Conservation (phyloP, 352 stramenopile species). For the Phytophthora capsici region DNA sequence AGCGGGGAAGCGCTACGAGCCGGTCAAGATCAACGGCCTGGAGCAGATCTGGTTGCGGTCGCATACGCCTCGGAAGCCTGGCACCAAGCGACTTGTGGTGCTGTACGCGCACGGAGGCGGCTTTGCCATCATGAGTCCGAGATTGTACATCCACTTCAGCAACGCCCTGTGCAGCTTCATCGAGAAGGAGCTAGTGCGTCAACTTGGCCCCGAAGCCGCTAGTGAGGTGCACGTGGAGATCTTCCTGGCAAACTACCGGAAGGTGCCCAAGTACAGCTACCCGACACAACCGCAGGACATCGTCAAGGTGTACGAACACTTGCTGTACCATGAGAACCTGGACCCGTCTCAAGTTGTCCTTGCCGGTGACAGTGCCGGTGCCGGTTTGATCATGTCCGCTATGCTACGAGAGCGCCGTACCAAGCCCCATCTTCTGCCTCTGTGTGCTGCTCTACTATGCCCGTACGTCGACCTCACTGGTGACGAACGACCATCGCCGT, state of each 20-base stretch:
- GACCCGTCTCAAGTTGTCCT: constrained; percentile 48
- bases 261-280: constrained; percentile 54
- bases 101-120: constrained; percentile 56
- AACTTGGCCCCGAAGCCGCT: constrained; percentile 5
- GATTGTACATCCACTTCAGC: constrained; percentile 50
- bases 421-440: constrained; percentile 27
- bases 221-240: constrained; percentile 42
- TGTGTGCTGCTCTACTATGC: constrained; percentile 42
- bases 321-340: constrained; percentile 42
- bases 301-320: constrained; percentile 49
- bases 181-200: constrained; percentile 29
- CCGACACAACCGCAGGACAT: constrained; percentile 46
- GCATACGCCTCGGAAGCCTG: constrained; percentile 3
- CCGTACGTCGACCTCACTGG: constrained; percentile 42
- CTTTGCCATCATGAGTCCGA: constrained; percentile 47
- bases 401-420: constrained; percentile 43
- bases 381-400: constrained; percentile 46
- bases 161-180: constrained; percentile 35
- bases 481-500: constrained; percentile 25
- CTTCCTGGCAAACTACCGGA: constrained; percentile 59
- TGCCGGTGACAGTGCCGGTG: constrained; percentile 52
- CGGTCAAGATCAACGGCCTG: constrained; percentile 35
- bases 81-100: constrained; percentile 31
- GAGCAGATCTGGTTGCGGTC: constrained; percentile 47
- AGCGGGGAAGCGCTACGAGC: constrained; percentile 21